Evolutionary conservation across 1,139 yeast genomes (phyloP), one percentile per base, ranked within the genome.

Genomic region (Protomyces arabidopsidicola): DNA sequence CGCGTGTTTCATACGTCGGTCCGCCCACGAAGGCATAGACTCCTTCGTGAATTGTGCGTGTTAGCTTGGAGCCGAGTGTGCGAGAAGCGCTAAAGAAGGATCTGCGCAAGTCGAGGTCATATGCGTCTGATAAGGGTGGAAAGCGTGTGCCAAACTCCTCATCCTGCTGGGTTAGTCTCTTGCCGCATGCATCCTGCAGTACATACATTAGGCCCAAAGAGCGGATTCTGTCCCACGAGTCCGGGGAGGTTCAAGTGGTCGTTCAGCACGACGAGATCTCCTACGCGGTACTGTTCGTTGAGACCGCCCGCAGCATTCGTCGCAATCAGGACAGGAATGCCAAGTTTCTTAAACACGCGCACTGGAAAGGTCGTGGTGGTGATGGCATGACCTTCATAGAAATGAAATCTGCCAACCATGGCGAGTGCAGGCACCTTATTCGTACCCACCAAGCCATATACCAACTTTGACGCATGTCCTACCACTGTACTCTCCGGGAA

Each of bases 231-330:
- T 0, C 98, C 98, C 1, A 93, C 85, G 67, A 93, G 78, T 0
- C 98, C 98, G 0, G 97, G 96, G 67, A 91, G 74, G 73, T 90
- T 90, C 71, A 93, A 82, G 74, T 93, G 98, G 68, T 72, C 55
- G 73, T 82, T 82, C 66, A 93, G 82, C 62, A 93, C 80, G 97
- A 93, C 91, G 70, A 93, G 77, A 72, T 93, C 98, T 27, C 98
- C 97, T 10, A 58, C 62, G 63, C 79, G 80, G 74, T 76, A 91
- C 1, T 72, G 72, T 1, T 82, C 75, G 71, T 89, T 87, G 52
- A 87, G 75, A 0, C 97, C 97, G 42, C 98, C 98, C 1, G 97
- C 96, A 1, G 98, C 98, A 75, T 93, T 93, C 27, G 98, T 93
- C 2, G 74, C 71, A 38, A 93, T 78, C 53, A 91, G 78, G 3